Evolutionary conservation across 1,284 basidiomycete species (phyloP), one percentile per base, ranked within the genome.

Genomic region (Hemileia vastatrix): DNA sequence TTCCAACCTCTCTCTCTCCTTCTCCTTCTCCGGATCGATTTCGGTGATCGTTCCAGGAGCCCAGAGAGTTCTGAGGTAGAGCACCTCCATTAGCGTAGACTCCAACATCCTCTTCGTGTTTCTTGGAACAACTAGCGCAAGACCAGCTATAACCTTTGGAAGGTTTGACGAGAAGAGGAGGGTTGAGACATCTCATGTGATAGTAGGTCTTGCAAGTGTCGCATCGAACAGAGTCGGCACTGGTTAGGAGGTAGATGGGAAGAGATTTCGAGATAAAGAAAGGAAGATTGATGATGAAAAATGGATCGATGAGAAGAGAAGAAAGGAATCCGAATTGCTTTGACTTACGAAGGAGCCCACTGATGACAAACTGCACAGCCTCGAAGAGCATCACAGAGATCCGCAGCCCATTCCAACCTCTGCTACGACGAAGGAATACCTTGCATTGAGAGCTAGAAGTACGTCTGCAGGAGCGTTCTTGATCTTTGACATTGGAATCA

Each of bases 91-190:
- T 59, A 6, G 65, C 65, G 13, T 69, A 57, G 27, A 66, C 65
- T 61, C 89, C 87, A 32, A 93, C 88, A 71, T 90, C 86, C 71
- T 91, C 87, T 70, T 90, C 90, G 72, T 94, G 87, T 70, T 84
- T 82, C 54, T 84, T 83, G 2, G 91, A 89, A 76, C 94, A 97
- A 0, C 90, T 87, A 0, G 89, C 89, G 71, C 95, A 98, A 3
- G 90, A 91, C 94, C 94, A 98, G 33, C 90, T 91, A 78, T 96
- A 97, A 23, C 95, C 95, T 67, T 92, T 86, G 18, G 92, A 90
- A 1, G 94, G 95, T 77, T 97, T 97, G 2, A 87, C 87, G n/a
- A 82, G 78, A n/a, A 98, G 80, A 1, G 94, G 93, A 21, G 95
- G 94, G 65, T 86, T 86, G 57, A 96, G 86, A 73, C 94, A 98